Conservation (phyloP, 2,329 filamentous ascomycete species). For the Diaporthe caulivora region DNA sequence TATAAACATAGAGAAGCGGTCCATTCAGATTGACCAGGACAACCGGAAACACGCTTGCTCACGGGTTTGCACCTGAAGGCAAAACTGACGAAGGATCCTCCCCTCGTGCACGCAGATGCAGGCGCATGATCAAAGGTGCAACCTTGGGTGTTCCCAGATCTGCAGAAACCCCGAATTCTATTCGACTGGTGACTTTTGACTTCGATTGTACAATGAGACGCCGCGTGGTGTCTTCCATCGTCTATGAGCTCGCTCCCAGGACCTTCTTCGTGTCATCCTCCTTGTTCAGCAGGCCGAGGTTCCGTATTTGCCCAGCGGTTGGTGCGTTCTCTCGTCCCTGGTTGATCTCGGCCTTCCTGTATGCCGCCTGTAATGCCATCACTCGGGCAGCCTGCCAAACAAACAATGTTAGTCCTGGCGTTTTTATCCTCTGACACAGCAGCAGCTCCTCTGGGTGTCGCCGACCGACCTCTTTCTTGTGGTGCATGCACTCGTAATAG, state of each 20-base stretch:
- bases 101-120: background rate
- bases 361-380: conserved; percentile 83
- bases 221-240: background rate
- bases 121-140: background rate
- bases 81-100: background rate
- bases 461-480: conserved; percentile 94
- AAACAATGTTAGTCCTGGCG: conserved; percentile 22
- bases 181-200: conserved; percentile 11
- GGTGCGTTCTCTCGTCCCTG: conserved; percentile 84
- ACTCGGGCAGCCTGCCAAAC: conserved; percentile 78
- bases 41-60: background rate
- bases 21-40: background rate
- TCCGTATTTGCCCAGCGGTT: conserved; percentile 87
- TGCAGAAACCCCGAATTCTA: background rate
- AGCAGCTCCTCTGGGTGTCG: background rate
- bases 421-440: too few relatives aligned
- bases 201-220: conserved; percentile 18
- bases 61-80: background rate
- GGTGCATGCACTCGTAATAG: conserved; percentile 98
- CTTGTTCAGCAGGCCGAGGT: conserved; percentile 85
- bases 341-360: conserved; percentile 82
- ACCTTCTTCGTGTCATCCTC: conserved; percentile 82
- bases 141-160: background rate
- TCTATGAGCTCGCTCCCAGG: conserved; percentile 51
- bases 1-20: background rate